These are phyloP conservation scores for Colletotrichum horii DNA, from an alignment of 2,329 filamentous ascomycete species.

Conservation along the genomic window DNA sequence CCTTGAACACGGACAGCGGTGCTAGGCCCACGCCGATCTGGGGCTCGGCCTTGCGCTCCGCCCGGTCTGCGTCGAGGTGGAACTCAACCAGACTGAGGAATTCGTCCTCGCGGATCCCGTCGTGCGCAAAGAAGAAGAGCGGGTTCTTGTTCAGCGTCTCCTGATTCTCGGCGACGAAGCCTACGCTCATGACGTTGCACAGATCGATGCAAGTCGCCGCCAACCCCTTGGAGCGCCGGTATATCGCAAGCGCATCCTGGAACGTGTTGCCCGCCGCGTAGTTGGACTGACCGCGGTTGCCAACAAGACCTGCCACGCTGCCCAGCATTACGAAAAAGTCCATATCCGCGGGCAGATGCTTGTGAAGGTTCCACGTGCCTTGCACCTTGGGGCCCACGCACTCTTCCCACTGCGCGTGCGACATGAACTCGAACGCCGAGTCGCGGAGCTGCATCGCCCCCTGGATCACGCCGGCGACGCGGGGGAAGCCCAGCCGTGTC, in stretches of 20 bases:
- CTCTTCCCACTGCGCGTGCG: slow-evolving; percentile 44
- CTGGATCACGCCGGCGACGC: not conserved
- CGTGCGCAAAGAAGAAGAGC: not conserved
- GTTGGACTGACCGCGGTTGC: slow-evolving; percentile 35
- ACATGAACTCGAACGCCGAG: slow-evolving; percentile 53
- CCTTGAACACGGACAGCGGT: not conserved
- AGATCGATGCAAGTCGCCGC: not conserved
- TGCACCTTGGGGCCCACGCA: slow-evolving; percentile 48
- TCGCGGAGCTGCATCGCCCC: slow-evolving; percentile 34
- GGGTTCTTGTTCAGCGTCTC: not conserved
- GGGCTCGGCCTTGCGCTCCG: not conserved
- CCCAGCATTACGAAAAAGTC: slow-evolving; percentile 42
- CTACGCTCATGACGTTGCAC: slow-evolving; percentile 12
- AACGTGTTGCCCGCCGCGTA: slow-evolving; percentile 36
- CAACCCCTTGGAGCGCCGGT: slow-evolving; percentile 5
- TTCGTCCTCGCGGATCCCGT: not conserved
- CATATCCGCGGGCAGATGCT: slow-evolving; percentile 23
- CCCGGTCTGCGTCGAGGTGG: not conserved
- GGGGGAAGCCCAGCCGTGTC: slow-evolving; percentile 30
- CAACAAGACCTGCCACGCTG: slow-evolving; percentile 33
- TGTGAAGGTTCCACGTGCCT: slow-evolving; percentile 45
- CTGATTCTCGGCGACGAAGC: not conserved
- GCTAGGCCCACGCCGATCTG: not conserved
- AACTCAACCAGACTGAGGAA: slow-evolving; percentile 18
- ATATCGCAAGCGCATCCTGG: slow-evolving; percentile 28